phyloP scores from a whole-genome alignment of 129 eudicot species.

The Tagetes erecta region DNA sequence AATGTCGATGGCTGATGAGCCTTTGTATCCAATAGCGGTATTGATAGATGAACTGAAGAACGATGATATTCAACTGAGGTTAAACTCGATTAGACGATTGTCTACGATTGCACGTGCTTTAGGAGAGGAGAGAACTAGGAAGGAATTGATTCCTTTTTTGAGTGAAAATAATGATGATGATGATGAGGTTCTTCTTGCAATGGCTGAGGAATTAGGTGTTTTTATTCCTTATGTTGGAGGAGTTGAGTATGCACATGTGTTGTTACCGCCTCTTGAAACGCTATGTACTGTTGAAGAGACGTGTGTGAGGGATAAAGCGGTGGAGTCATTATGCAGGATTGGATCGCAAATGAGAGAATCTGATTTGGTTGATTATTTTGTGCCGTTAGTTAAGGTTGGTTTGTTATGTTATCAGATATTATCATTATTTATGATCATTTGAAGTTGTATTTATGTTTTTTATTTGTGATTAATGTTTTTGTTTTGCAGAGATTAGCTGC shows the following conservation, averaged over 20 bases:
- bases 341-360: constrained; percentile 95
- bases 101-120: constrained; percentile 97
- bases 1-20: constrained; percentile 87
- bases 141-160: constrained; percentile 86
- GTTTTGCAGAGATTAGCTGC: constrained; percentile 77
- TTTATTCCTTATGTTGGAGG: constrained; percentile 98
- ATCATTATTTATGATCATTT: not conserved
- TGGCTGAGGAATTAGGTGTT: constrained; percentile 96
- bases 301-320: constrained; percentile 96
- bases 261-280: constrained; percentile 91
- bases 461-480: not conserved
- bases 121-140: constrained; percentile 89
- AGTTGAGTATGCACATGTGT: constrained; percentile 84
- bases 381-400: constrained; percentile 91
- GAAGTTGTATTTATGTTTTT: not conserved
- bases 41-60: constrained; percentile 92
- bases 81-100: constrained; percentile 86
- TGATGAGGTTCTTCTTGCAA: constrained; percentile 97
- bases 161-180: constrained; percentile 96
- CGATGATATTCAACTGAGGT: constrained; percentile 83
- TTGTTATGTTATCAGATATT: not conserved
- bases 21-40: constrained; percentile 92
- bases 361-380: constrained; percentile 80
- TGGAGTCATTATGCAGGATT: constrained; percentile 87
- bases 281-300: constrained; percentile 98